A percentile compares a stretch with the other conserved stretches of the same genome.
phyloP scores from a whole-genome alignment of 1,139 yeast species.

The Debaryomyces robertsiae region DNA sequence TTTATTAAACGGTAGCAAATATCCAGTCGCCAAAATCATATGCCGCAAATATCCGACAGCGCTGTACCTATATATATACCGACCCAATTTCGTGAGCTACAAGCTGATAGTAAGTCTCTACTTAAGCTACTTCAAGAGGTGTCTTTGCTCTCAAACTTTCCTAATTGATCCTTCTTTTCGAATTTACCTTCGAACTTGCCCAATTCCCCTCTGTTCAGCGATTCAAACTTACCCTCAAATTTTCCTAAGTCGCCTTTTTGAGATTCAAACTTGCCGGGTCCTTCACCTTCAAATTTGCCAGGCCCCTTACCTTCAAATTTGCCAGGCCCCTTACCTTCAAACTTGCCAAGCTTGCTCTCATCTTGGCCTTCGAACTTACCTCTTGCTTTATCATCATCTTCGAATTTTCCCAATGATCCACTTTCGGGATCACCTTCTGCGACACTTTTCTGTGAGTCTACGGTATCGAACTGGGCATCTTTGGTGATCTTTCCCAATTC shows the following conservation, averaged over 20 bases:
- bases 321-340: slow-evolving; percentile 19
- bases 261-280: slow-evolving; percentile 1
- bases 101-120: no score
- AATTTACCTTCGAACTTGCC: slow-evolving; percentile 20
- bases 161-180: slow-evolving; percentile 12
- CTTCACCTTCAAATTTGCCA: slow-evolving; percentile 20
- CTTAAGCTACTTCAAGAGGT: not conserved
- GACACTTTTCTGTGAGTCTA: slow-evolving; percentile 9
- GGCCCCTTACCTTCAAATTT: slow-evolving; percentile 20
- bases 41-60: not conserved
- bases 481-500: slow-evolving; percentile 27
- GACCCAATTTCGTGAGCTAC: not conserved
- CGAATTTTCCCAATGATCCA: slow-evolving; percentile 12
- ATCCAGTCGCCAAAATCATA: slow-evolving; percentile 6
- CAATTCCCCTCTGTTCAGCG: slow-evolving; percentile 8
- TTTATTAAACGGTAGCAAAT: not conserved
- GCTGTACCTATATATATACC: not conserved
- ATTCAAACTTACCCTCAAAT: slow-evolving; percentile 20
- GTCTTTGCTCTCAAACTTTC: slow-evolving; percentile 20
- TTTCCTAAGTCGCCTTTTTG: slow-evolving; percentile 15
- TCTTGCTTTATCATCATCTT: slow-evolving; percentile 7
- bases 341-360: slow-evolving; percentile 16
- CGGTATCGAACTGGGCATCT: slow-evolving; percentile 10
- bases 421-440: slow-evolving; percentile 3
- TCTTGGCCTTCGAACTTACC: slow-evolving; percentile 7